Base-by-base conservation (phyloP, 345 rosid species). In the Brassica incana region DNA sequence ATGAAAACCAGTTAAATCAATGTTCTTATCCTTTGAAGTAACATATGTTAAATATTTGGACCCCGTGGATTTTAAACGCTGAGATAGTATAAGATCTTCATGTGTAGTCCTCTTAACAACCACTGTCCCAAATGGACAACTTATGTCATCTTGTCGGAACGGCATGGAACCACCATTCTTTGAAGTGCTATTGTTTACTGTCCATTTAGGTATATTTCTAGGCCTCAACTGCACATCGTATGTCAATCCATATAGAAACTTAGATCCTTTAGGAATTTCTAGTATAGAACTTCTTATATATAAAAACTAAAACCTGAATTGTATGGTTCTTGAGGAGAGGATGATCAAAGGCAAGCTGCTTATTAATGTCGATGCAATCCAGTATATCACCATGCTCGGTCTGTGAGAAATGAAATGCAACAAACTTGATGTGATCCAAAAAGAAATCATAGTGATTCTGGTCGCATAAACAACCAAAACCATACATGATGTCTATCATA, bases 291-390 rank as follows among this genome's bases (percentile, higher is more conserved):
- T 15, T 10, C 2, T 63, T 14, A 63, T 8, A 6, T 20, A 63
- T 5, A 63, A 63, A 18, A 1, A 12, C 38, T 35, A 43, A 60
- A 33, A 71, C 85, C 83, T 83, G 83, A 71, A 83, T 6, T 1
- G 66, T 14, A 10, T 79, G 80, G 30, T 75, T 79, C 27, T 23
- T 75, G 29, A 75, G 63, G 6, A 56, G 45, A 58, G 78, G 83
- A 67, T 79, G 73, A 79, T 83, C 78, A 72, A 83, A 67, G 10
- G 85, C 58, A 59, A 71, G 76, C 50, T 83, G 85, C 23, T 72
- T 79, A 27, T 83, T 16, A 15, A 83, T 75, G 50, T 83, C 77
- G 25, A 85, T 63, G 23, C 85, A 82, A 56, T 82, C 82, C 2
- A 82, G 59, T 29, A 80, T 74, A 58, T 85, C 81, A 29, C 82